phyloP scores from a whole-genome alignment of 345 rosid genomes.

The Salix viminalis region DNA sequence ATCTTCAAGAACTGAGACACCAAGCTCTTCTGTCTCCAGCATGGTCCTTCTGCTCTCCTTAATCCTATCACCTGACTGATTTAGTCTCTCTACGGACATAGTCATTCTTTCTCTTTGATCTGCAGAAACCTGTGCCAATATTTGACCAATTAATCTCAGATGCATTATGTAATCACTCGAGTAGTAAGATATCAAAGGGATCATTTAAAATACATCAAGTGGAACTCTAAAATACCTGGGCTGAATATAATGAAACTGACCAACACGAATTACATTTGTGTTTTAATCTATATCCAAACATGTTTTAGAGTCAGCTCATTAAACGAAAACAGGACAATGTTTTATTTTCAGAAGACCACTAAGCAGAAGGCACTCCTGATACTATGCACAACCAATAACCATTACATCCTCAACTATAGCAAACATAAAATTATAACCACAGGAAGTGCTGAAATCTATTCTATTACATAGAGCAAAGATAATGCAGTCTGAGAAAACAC shows the following conservation, averaged over 20 bases:
- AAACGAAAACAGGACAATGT: neutral
- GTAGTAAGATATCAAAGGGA: neutral
- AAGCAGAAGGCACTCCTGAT: neutral
- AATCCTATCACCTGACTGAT: constrained; percentile 60
- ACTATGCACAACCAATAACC: neutral
- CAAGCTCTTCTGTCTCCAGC: constrained; percentile 95
- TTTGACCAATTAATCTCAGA: constrained; percentile 6
- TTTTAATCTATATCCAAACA: neutral
- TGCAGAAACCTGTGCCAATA: constrained; percentile 40
- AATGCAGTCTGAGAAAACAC: neutral
- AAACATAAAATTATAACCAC: neutral
- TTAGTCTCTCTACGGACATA: constrained; percentile 71
- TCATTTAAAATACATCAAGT: neutral
- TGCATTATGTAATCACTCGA: neutral
- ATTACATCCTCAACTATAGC: neutral
- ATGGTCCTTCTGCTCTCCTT: constrained; percentile 83
- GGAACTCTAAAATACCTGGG: neutral
- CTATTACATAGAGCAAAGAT: neutral
- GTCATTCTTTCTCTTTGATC: constrained; percentile 81
- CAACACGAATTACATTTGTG: neutral
- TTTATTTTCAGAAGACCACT: neutral
- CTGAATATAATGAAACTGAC: neutral
- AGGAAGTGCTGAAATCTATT: neutral
- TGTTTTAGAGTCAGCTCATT: neutral
- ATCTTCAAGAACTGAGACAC: constrained; percentile 94